Base-by-base conservation (phyloP, 192 early-diverging fungal species). In the Chytriomyces sp. region DNA sequence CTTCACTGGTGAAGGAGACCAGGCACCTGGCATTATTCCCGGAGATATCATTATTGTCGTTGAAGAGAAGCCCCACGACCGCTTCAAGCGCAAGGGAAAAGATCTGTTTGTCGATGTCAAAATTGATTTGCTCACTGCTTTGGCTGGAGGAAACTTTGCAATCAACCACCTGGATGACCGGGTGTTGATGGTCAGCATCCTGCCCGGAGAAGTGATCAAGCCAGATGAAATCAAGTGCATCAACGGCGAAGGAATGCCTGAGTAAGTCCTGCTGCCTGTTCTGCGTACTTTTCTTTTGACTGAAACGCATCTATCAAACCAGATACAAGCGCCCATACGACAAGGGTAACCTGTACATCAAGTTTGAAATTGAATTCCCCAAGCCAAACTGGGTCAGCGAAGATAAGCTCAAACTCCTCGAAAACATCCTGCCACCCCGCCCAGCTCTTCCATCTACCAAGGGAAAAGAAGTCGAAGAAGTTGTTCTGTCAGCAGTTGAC, bases 41-140 rank as follows among this genome's bases (percentile, higher is more conserved):
- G 98, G 98, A 61, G 97, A 99, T 83, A 94, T 99, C 68, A 89
- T 98, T 64, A 98, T 99, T 88, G 93, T 95, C 48, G 78, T 99
- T 48, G 93, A 97, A 79, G 96, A 99, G 87, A 97, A 96, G 85
- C 86, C 91, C 79, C 97, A 99, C 84, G 79, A 89, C n/a, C 83
- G 91, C 48, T 98, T 99, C 86, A 93, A 94, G 86, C 92, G 98
- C 82, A 92, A 90, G 79, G 96, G 93, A 47, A 91, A 95, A 80
- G 95, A 98, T 81, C 86, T 99, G 82, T 92, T 92, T 83, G 92
- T 91, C 82, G 92, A 98, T 80, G 93, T 91, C 47, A 93, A 97
- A 82, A 93, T 99, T 75, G 97, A 98, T 67, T 87, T 99, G 60
- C 69, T 97, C 28, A 98, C 97, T 18, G 95, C 97, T 2, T 89